A percentile compares a stretch with the other conserved stretches of the same genome.
These are phyloP conservation scores for Rhodotorula toruloides DNA, from an alignment of 768 basidiomycete species.

Conservation along the genomic window DNA sequence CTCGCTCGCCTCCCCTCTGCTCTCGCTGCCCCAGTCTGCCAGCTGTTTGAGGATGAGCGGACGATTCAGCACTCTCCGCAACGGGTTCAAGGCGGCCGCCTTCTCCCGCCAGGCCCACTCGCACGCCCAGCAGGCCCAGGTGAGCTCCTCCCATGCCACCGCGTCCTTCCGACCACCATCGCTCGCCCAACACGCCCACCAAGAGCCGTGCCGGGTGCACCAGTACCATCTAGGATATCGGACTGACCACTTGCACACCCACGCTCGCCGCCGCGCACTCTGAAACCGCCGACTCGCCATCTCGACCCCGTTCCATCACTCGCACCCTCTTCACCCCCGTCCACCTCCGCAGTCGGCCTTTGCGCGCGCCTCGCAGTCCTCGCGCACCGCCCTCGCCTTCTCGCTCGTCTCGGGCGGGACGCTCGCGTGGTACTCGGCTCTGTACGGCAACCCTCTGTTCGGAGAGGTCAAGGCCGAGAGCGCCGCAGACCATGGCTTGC, in stretches of 20 bases:
- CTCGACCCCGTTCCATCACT: background rate
- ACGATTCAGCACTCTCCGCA: no score
- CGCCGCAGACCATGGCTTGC: constrained; percentile 88
- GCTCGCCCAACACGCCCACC: no score
- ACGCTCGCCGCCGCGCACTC: no score
- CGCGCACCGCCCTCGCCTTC: constrained; percentile 20
- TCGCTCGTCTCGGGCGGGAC: constrained; percentile 67
- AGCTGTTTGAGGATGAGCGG: constrained; percentile 17
- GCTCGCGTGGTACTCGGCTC: constrained; percentile 92
- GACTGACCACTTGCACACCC: no score
- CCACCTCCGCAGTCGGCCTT: constrained; percentile 6
- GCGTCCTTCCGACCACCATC: background rate
- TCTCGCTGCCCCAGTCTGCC: no score
- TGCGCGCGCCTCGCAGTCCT: constrained; percentile 16
- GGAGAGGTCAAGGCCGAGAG: constrained; percentile 89
- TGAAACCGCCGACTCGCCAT: background rate
- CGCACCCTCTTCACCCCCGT: background rate
- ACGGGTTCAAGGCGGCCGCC: no score
- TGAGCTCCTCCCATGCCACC: constrained; percentile 14
- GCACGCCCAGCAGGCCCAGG: constrained; percentile 10
- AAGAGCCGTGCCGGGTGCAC: no score
- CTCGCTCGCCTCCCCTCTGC: no score
- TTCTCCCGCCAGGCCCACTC: constrained; percentile 19
- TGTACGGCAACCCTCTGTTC: constrained; percentile 88
- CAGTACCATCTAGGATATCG: no score